These are phyloP conservation scores for Fusarium robinianum DNA, from an alignment of 2,329 filamentous ascomycete species.

Conservation along the genomic window DNA sequence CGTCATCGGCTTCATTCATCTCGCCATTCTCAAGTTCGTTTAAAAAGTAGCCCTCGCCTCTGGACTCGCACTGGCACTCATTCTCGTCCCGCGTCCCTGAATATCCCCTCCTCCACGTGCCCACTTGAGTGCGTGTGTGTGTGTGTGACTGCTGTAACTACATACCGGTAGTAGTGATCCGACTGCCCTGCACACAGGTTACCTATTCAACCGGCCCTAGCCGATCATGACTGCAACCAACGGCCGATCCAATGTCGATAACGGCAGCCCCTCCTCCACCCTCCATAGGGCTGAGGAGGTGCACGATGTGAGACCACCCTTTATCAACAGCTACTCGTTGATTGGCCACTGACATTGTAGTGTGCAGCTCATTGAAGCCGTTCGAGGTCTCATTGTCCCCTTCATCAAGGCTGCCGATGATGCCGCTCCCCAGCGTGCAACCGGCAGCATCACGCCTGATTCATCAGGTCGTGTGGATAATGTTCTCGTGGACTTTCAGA, in stretches of 20 bases:
- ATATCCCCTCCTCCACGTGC: too few species aligned
- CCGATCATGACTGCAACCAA: conserved; percentile 36
- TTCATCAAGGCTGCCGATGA: conserved; percentile 74
- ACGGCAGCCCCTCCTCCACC: conserved; percentile 29
- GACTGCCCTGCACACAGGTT: conserved; percentile 1
- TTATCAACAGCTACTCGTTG: not conserved
- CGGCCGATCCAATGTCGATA: conserved; percentile 19
- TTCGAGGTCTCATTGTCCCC: conserved; percentile 69
- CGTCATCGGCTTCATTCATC: conserved; percentile 18
- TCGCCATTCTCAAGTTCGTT: conserved; percentile 24
- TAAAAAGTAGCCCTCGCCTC: conserved; percentile 8
- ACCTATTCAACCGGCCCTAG: conserved; percentile 13
- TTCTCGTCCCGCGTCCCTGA: conserved; percentile 4
- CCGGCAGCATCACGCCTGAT: conserved; percentile 53
- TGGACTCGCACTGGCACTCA: not conserved
- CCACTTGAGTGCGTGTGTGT: too few species aligned
- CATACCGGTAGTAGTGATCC: not conserved
- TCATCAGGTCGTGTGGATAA: conserved; percentile 52
- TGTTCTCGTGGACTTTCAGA: conserved; percentile 66
- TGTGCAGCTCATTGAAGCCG: conserved; percentile 67
- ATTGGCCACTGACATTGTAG: conserved; percentile 31
- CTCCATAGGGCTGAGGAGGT: conserved; percentile 42
- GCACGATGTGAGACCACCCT: conserved; percentile 36
- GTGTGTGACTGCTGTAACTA: not conserved
- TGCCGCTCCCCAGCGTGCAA: conserved; percentile 54